Conservation (phyloP, 305 asterid genomes). For the Stenogyne calaminthoides region DNA sequence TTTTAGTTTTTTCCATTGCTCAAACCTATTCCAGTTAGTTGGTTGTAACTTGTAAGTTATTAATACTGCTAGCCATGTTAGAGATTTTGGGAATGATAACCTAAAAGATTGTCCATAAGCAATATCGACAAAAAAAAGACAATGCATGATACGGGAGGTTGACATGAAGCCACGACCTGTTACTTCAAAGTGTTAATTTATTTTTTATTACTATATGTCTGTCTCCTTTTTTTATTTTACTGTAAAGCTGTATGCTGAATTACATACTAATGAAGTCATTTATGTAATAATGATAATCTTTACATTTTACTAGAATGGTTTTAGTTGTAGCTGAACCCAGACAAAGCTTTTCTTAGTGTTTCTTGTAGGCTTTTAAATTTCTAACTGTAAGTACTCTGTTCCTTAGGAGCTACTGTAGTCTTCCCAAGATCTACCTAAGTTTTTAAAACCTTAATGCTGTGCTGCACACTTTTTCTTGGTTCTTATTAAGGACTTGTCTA, state of each 20-base stretch:
- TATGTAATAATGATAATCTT: neutral
- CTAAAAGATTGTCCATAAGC: neutral
- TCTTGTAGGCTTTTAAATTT: neutral
- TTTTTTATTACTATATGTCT: neutral
- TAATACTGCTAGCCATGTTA: neutral
- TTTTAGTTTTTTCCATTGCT: slow-evolving; percentile 1
- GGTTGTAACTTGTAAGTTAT: neutral
- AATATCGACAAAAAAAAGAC: neutral
- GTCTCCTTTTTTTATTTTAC: neutral
- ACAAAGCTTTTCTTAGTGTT: neutral
- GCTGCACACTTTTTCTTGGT: slow-evolving; percentile 21
- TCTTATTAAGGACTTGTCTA: neutral
- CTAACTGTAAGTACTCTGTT: slow-evolving; percentile 13
- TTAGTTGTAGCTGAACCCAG: neutral
- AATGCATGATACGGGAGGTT: slow-evolving; percentile 13
- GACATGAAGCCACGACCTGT: slow-evolving; percentile 9
- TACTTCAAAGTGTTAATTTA: neutral
- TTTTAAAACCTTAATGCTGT: slow-evolving; percentile 9
- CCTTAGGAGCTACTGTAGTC: slow-evolving; percentile 19
- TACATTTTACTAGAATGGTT: neutral
- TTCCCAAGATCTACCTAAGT: slow-evolving; percentile 18
- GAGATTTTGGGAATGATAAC: neutral
- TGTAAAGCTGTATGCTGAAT: neutral
- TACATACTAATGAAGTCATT: slow-evolving; percentile 1
- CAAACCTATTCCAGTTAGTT: neutral